Evolutionary conservation across 495 filamentous ascomycete genomes (phyloP).

Genomic region (Hypoxylon crocopeplum): DNA sequence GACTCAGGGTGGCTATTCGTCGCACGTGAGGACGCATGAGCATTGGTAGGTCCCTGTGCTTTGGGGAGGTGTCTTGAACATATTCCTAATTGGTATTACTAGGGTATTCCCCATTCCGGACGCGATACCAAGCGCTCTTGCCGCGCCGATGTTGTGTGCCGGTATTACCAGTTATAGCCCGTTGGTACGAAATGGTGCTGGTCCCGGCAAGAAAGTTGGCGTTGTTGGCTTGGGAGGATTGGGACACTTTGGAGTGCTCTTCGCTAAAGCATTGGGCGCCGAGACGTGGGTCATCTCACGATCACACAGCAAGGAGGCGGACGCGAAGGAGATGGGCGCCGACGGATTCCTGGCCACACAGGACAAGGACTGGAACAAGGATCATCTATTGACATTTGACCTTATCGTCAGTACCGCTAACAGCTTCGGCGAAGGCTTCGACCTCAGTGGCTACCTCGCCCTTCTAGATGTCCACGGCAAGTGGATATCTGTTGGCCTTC

Average conservation of each 20-base stretch:
- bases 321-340: constrained; percentile 73
- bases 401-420: constrained; percentile 67
- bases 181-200: constrained; percentile 73
- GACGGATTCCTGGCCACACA: constrained; percentile 73
- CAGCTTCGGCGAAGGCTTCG: constrained; percentile 57
- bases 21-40: constrained; percentile 61
- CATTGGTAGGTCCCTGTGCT: constrained; percentile 49
- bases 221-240: constrained; percentile 76
- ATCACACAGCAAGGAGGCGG: constrained; percentile 70
- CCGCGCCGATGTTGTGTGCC: constrained; percentile 86
- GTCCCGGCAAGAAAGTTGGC: constrained; percentile 81
- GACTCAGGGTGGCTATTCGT: constrained; percentile 62
- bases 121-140: constrained; percentile 66
- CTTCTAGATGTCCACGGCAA: constrained; percentile 83
- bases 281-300: constrained; percentile 76
- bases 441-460: constrained; percentile 72
- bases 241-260: constrained; percentile 75
- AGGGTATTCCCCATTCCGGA: constrained; percentile 82
- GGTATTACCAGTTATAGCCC: constrained; percentile 84
- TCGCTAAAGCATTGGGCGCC: constrained; percentile 73
- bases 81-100: neutral
- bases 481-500: constrained; percentile 84
- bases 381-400: constrained; percentile 62
- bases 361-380: constrained; percentile 69
- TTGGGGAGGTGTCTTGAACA: neutral